A percentile compares a stretch with the other conserved stretches of the same genome.
phyloP scores from a whole-genome alignment of 371 early-diverging fungal genomes.

The Gilbertella persicaria region DNA sequence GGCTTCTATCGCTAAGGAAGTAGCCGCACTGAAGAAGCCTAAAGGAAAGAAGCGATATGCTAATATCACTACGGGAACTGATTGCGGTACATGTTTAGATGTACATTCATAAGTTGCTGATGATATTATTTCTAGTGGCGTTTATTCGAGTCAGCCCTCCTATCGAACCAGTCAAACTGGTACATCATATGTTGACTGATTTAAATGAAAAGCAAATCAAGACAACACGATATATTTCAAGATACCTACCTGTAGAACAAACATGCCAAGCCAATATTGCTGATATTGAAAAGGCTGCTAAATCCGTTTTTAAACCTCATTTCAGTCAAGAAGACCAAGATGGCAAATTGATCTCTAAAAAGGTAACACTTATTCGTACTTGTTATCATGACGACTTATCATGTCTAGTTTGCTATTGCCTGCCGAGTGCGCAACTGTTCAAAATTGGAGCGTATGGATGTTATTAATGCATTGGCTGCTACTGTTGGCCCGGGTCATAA shows the following conservation, averaged over 20 bases:
- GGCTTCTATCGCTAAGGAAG: constrained; percentile 67
- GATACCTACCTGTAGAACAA: constrained; percentile 66
- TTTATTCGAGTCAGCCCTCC: constrained; percentile 53
- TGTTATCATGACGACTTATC: no score
- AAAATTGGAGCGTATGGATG: constrained; percentile 55
- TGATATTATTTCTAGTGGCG: constrained; percentile 30
- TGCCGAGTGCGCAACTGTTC: constrained; percentile 67
- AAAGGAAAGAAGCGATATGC: constrained; percentile 49
- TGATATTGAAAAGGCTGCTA: constrained; percentile 60
- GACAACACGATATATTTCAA: constrained; percentile 63
- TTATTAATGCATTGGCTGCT: constrained; percentile 57
- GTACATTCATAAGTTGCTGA: not conserved
- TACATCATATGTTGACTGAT: constrained; percentile 60
- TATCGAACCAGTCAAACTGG: constrained; percentile 65
- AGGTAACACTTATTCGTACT: constrained; percentile 26
- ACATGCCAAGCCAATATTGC: constrained; percentile 60
- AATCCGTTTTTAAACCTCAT: constrained; percentile 51
- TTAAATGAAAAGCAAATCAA: constrained; percentile 55
- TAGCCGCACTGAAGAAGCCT: constrained; percentile 57
- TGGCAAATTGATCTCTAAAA: constrained; percentile 36
- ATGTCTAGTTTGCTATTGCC: constrained; percentile 73
- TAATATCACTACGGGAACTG: constrained; percentile 58
- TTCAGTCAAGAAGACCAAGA: constrained; percentile 51
- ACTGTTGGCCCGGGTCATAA: constrained; percentile 57
- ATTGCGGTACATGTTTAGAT: constrained; percentile 54